Evolutionary conservation across 2,329 filamentous ascomycete genomes (phyloP).

Genomic region (Ascochyta viciae-villosae): DNA sequence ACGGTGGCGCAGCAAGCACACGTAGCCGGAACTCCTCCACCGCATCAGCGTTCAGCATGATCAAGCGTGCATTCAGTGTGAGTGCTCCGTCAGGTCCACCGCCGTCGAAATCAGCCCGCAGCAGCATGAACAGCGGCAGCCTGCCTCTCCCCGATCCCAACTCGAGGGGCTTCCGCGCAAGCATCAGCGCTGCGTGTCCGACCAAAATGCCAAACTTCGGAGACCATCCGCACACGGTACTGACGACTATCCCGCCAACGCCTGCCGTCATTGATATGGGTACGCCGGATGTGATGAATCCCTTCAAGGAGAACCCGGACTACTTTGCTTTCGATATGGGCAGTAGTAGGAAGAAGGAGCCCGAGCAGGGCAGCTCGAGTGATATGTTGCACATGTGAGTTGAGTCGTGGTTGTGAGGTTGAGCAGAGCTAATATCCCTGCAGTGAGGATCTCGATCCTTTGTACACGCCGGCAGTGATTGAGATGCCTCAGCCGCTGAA

Average conservation of each 20-base stretch:
- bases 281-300: constrained; percentile 35
- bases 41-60: constrained; percentile 36
- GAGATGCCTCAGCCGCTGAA: constrained; percentile 31
- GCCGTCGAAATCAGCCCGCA: constrained; percentile 31
- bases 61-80: constrained; percentile 38
- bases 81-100: constrained; percentile 25
- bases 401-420: not conserved
- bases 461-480: constrained; percentile 33
- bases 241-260: constrained; percentile 53
- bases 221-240: constrained; percentile 39
- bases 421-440: constrained; percentile 6
- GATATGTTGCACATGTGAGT: constrained; percentile 41
- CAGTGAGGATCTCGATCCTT: constrained; percentile 41
- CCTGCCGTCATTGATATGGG: constrained; percentile 35
- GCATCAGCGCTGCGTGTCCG: constrained; percentile 47
- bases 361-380: constrained; percentile 17
- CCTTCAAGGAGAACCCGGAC: constrained; percentile 47
- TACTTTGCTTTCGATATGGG: constrained; percentile 41
- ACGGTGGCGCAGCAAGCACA: constrained; percentile 20
- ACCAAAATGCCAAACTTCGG: constrained; percentile 47
- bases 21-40: constrained; percentile 35
- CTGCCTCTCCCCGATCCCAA: constrained; percentile 40
- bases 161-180: constrained; percentile 35
- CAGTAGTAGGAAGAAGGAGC: constrained; percentile 18
- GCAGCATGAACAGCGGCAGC: constrained; percentile 1